Conservation (phyloP, 805 yeast species). For the Kockiozyma suomiensis region DNA sequence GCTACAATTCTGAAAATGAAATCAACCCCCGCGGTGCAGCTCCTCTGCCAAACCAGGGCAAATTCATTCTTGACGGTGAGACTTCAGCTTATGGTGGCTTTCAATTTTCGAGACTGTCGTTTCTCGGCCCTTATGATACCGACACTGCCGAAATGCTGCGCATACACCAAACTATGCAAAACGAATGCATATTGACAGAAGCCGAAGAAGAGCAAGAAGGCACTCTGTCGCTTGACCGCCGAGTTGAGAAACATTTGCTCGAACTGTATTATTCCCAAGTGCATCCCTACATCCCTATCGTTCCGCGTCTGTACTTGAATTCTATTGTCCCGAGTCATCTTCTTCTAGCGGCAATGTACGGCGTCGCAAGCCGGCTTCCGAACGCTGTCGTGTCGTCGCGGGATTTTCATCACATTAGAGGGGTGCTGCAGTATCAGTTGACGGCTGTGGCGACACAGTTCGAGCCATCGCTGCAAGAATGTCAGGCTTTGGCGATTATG, state of each 20-base stretch:
- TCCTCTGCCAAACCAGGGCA: conserved; percentile 6
- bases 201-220: conserved; percentile 21
- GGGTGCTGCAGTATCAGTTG: conserved; percentile 14
- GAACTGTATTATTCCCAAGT: conserved; percentile 19
- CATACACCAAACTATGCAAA: conserved; percentile 18
- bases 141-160: conserved; percentile 13
- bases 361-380: conserved; percentile 26
- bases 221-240: conserved; percentile 11
- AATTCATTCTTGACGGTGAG: conserved; percentile 19
- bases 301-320: conserved; percentile 17
- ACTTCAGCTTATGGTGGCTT: conserved; percentile 27
- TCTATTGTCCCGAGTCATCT: conserved; percentile 9
- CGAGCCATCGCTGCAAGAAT: conserved; percentile 16
- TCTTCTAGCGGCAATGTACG: conserved; percentile 24
- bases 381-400: conserved; percentile 18
- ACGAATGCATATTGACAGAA: conserved; percentile 5
- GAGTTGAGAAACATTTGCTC: conserved; percentile 13
- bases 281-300: conserved; percentile 26
- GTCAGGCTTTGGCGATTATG: conserved; percentile 22
- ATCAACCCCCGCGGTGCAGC: conserved; percentile 11
- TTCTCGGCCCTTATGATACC: conserved; percentile 10
- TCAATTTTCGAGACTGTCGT: conserved; percentile 19
- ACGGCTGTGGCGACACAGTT: conserved; percentile 5
- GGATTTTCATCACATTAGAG: conserved; percentile 18
- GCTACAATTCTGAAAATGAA: conserved; percentile 21